phyloP scores from a whole-genome alignment of 768 basidiomycete species.

The Plicaturopsis crispa region DNA sequence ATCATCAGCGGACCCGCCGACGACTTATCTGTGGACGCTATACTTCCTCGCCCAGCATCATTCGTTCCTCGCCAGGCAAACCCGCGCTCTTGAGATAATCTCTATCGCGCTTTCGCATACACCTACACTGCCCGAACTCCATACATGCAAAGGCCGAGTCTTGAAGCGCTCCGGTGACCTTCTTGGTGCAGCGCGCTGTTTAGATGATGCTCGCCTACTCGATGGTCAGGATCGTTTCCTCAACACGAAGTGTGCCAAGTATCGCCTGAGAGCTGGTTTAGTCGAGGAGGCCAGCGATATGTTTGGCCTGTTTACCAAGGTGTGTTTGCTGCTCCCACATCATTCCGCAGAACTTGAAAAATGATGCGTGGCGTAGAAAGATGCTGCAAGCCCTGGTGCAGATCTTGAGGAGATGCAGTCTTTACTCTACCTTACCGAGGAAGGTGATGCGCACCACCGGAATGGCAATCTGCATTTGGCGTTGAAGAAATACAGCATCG shows the following conservation, averaged over 20 bases:
- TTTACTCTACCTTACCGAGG: conserved; percentile 76
- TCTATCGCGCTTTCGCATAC: conserved; percentile 72
- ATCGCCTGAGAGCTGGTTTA: conserved; percentile 77
- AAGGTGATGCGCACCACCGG: conserved; percentile 63
- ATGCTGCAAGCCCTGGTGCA: conserved; percentile 57
- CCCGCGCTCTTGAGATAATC: conserved; percentile 52
- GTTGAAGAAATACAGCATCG: conserved; percentile 74
- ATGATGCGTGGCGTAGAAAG: conserved; percentile 55
- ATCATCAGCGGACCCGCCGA: conserved; percentile 48
- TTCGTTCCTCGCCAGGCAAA: conserved; percentile 46
- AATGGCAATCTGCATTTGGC: conserved; percentile 67
- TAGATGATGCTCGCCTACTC: conserved; percentile 77
- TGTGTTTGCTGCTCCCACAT: conserved; percentile 20
- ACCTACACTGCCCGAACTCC: conserved; percentile 88
- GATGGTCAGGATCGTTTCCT: conserved; percentile 95
- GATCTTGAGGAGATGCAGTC: conserved; percentile 98
- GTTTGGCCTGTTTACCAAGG: conserved; percentile 90
- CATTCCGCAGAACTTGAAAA: background rate
- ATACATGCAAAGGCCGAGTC: conserved; percentile 73
- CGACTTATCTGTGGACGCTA: conserved; percentile 87
- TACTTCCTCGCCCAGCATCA: conserved; percentile 93
- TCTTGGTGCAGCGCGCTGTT: conserved; percentile 59
- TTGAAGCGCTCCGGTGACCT: conserved; percentile 84
- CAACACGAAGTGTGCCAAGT: conserved; percentile 92
- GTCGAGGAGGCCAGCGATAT: conserved; percentile 66